Evolutionary conservation across 2,329 filamentous ascomycete genomes (phyloP).

Genomic region (Lecanicillium sp.): DNA sequence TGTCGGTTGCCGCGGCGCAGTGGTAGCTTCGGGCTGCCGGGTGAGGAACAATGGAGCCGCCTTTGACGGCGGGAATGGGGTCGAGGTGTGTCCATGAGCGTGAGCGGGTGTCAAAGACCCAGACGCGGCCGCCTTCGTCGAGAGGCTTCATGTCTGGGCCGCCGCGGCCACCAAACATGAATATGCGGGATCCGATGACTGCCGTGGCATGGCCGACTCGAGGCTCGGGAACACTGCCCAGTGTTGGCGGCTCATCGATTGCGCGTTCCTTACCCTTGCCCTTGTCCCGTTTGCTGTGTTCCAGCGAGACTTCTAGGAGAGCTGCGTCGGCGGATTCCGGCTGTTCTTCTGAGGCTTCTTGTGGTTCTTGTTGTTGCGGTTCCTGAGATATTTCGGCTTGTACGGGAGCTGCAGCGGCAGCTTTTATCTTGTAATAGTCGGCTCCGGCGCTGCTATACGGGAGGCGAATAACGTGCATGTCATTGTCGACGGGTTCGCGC

Average conservation of each 20-base stretch:
- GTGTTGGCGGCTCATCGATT: slow-evolving; percentile 15
- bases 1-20: slow-evolving; percentile 46
- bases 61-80: slow-evolving; percentile 40
- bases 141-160: slow-evolving; percentile 61
- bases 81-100: slow-evolving; percentile 56
- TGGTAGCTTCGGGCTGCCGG: slow-evolving; percentile 68
- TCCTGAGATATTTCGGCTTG: too few species aligned
- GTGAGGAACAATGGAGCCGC: slow-evolving; percentile 28
- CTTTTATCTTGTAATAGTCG: slow-evolving; percentile 51
- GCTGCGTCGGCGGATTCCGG: slow-evolving; percentile 18
- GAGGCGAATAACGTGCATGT: slow-evolving; percentile 58
- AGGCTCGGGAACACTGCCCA: slow-evolving; percentile 49
- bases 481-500: slow-evolving; percentile 61
- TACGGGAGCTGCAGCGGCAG: slow-evolving; percentile 32
- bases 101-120: slow-evolving; percentile 63
- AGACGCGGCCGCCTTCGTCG: slow-evolving; percentile 66
- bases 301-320: slow-evolving; percentile 33
- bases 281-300: slow-evolving; percentile 16
- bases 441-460: slow-evolving; percentile 47
- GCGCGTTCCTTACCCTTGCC: slow-evolving; percentile 33
- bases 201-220: slow-evolving; percentile 68
- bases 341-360: slow-evolving; percentile 9
- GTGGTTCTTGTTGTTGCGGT: slow-evolving; percentile 8
- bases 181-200: slow-evolving; percentile 60
- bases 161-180: slow-evolving; percentile 73